These are phyloP conservation scores for Lichtheimia ornata DNA, from an alignment of 371 early-diverging fungal species.

Conservation along the genomic window DNA sequence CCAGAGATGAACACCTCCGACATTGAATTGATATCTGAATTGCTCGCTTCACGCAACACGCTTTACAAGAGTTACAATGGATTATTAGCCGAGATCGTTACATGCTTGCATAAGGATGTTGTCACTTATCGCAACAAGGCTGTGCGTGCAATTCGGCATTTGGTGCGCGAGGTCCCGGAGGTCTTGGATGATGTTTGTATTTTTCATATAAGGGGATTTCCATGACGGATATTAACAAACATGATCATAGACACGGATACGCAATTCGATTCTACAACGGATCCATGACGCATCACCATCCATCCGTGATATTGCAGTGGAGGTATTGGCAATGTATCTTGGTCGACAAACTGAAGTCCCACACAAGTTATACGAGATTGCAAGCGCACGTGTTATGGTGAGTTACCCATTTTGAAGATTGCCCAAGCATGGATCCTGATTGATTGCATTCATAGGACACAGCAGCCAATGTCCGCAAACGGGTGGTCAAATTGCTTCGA, in stretches of 20 bases:
- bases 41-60: conserved; percentile 56
- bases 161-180: conserved; percentile 66
- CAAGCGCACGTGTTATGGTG: conserved; percentile 75
- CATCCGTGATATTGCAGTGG: conserved; percentile 91
- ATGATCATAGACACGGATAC: conserved; percentile 52
- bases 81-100: conserved; percentile 64
- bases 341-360: conserved; percentile 62
- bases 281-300: conserved; percentile 82
- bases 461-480: conserved; percentile 82
- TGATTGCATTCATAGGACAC: conserved; percentile 65
- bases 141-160: conserved; percentile 72
- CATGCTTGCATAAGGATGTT: conserved; percentile 64
- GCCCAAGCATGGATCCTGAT: neutral
- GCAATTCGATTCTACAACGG: conserved; percentile 69
- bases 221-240: neutral
- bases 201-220: neutral
- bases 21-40: conserved; percentile 37
- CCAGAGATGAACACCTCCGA: conserved; percentile 34
- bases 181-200: conserved; percentile 54
- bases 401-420: neutral
- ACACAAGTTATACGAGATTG: conserved; percentile 69
- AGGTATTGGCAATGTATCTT: conserved; percentile 82
- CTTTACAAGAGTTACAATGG: conserved; percentile 71
- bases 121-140: conserved; percentile 77
- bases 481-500: conserved; percentile 75